These are phyloP conservation scores for Anthostomella pinea DNA, from an alignment of 2,329 filamentous ascomycete species.

Conservation along the genomic window DNA sequence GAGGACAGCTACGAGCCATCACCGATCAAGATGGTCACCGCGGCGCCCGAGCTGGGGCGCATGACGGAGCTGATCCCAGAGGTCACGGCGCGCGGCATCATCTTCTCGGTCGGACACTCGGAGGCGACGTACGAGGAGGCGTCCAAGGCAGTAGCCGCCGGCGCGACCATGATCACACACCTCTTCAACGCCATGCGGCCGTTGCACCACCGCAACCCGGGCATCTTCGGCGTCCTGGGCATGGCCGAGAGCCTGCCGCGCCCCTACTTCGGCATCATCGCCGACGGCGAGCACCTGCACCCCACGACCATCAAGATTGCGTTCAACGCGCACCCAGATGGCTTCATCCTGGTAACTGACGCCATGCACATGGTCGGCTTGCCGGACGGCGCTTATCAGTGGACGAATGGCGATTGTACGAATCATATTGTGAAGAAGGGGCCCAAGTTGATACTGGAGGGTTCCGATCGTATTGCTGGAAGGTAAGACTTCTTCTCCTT, in stretches of 20 bases:
- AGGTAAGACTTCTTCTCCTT: too few relatives aligned
- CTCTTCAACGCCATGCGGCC: constrained; percentile 93
- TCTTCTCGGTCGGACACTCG: constrained; percentile 81
- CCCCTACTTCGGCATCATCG: constrained; percentile 85
- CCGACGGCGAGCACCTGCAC: constrained; percentile 87
- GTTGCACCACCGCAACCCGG: constrained; percentile 86
- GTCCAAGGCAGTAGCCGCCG: constrained; percentile 65
- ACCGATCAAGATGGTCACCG: constrained; percentile 76
- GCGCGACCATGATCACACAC: constrained; percentile 87
- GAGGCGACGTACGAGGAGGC: constrained; percentile 85
- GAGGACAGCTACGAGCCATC: constrained; percentile 34
- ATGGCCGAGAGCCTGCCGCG: constrained; percentile 55
- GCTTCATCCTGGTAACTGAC: constrained; percentile 87
- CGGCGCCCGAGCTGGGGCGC: constrained; percentile 74
- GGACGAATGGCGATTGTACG: constrained; percentile 69
- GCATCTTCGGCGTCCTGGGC: constrained; percentile 83
- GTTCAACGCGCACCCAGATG: constrained; percentile 78
- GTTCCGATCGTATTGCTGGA: constrained; percentile 75
- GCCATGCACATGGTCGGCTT: constrained; percentile 86
- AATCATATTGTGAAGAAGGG: constrained; percentile 68
- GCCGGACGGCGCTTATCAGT: constrained; percentile 79
- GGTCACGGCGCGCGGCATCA: constrained; percentile 63
- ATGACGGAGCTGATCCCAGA: constrained; percentile 68
- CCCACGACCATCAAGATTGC: constrained; percentile 87
- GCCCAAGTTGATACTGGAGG: constrained; percentile 69